Evolutionary conservation across 345 rosid species (phyloP), one percentile per base, ranked within the genome.

Genomic region (Cardamine occulta): DNA sequence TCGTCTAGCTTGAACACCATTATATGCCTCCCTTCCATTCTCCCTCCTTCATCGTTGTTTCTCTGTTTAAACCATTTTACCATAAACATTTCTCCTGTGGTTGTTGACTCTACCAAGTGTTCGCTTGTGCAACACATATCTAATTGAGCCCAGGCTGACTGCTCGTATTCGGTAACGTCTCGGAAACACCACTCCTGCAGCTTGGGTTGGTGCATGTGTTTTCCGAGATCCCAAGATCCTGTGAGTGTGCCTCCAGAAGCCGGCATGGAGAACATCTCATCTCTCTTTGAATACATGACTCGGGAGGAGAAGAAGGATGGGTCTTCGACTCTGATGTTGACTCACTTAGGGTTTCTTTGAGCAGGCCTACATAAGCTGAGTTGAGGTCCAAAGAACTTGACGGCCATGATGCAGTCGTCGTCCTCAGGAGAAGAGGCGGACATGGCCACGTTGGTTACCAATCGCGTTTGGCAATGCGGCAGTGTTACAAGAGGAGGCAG

Each of bases 311-410:
- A 40, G 67, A 42, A 63, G 35, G 35, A 19, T 2, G 35, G 35
- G 34, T 63, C 67, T 26, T 26, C 34, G 35, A 63, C 8, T 63
- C 52, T 63, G 67, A 63, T 15, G 67, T 42, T 40, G 21, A 42
- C 14, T 53, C 67, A 63, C 37, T 63, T 11, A 3, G 18, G 2
- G 1, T 4, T 31, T 29, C 14, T 26, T 4, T 12, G 21, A 42
- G 67, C 35, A 4, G 52, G 53, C 35, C 67, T 63, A 15, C 52
- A 63, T 8, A 63, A 47, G 67, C 67, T 63, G 35, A 63, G 67
- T 3, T 63, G 67, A 42, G 34, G 51, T 8, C 24, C 53, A 3
- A 3, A 1, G 53, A 48, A 48, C 53, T 48, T 48, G 12, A 48
- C 53, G 10, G 53, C 51, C n/a, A 53, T 3, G 26, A 24, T 12